phyloP scores from a whole-genome alignment of 2,329 filamentous ascomycete genomes.

The Apiospora kogelbergensis region DNA sequence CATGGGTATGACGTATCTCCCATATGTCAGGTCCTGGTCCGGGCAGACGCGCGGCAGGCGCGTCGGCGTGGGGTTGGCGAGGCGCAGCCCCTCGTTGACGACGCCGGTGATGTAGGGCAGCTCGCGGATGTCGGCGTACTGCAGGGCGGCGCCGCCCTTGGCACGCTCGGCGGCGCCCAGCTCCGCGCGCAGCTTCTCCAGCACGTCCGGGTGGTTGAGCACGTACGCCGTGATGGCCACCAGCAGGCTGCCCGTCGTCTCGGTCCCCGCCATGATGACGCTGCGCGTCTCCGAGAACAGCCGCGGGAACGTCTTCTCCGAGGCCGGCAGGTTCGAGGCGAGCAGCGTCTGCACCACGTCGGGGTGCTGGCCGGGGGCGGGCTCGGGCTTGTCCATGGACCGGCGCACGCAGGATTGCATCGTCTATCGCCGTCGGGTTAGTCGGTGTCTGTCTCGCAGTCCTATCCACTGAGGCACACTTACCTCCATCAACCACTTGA shows the following conservation, averaged over 20 bases:
- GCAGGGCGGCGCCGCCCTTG: slow-evolving; percentile 15
- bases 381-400: slow-evolving; percentile 25
- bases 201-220: slow-evolving; percentile 18
- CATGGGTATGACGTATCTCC: slow-evolving; percentile 17
- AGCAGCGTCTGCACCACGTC: slow-evolving; percentile 25
- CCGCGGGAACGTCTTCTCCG: slow-evolving; percentile 25
- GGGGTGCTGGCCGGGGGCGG: slow-evolving; percentile 16
- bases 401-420: slow-evolving; percentile 22
- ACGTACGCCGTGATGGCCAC: slow-evolving; percentile 22
- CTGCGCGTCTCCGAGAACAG: slow-evolving; percentile 25
- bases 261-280: slow-evolving; percentile 26
- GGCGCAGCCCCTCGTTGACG: slow-evolving; percentile 23
- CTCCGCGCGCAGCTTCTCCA: slow-evolving; percentile 17
- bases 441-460: neutral
- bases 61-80: slow-evolving; percentile 25
- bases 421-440: slow-evolving; percentile 13
- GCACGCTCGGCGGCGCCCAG: slow-evolving; percentile 17
- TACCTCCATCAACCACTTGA: slow-evolving; percentile 27
- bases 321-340: slow-evolving; percentile 18
- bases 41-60: slow-evolving; percentile 22
- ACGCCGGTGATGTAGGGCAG: slow-evolving; percentile 25
- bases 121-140: slow-evolving; percentile 20
- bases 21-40: slow-evolving; percentile 22
- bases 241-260: slow-evolving; percentile 23
- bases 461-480: too few relatives aligned